Base-by-base conservation (phyloP, 805 yeast species). In the Yamadazyma phyllophila region DNA sequence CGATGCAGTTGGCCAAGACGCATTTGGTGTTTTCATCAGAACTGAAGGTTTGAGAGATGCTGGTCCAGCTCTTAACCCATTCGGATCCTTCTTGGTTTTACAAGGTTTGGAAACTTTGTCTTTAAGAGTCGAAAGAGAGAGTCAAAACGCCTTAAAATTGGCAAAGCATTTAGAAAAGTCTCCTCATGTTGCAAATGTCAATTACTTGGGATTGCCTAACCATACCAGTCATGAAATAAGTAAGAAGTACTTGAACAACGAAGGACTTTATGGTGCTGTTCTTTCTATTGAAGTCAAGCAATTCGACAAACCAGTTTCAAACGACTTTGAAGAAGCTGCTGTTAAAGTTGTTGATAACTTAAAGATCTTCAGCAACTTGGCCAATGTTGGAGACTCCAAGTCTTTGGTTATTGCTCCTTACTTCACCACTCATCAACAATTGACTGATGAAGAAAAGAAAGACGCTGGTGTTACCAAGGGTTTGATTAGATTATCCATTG, bases 351-450 rank as follows among this genome's bases (percentile, higher is more conserved):
- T 88, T 49, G 96, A 91, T 67, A 72, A 70, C 56, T 80, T 94
- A 67, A 80, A 88, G 67, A 69, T 94, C 47, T 95, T 96, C 46
- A 85, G 96, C 27, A 88, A 90, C 73, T 81, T 94, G 63, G 98
- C 99, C 41, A 92, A 92, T 60, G 97, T 92, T 48, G 99, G 99
- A 63, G 99, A 92, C 62, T 83, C 92, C 41, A 94, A 92, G 74
- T 88, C 98, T 37, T 78, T 92, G 63, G 96, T 92, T 47, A 92
- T 92, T 66, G 91, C 97, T 44, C 99, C 99, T 54, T 91, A 85
- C 77, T 89, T 80, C 69, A 94, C 98, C 34, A 92, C 98, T 20
- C 99, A 92, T 69, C 91, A 89, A 65, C 98, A 94, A 73, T 78
- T 92, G 61, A 67, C 73, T 35, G 89, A 87, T 38, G 86, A 82